phyloP scores from a whole-genome alignment of 202 grass and related monocot species.

The Elaeis oleifera region DNA sequence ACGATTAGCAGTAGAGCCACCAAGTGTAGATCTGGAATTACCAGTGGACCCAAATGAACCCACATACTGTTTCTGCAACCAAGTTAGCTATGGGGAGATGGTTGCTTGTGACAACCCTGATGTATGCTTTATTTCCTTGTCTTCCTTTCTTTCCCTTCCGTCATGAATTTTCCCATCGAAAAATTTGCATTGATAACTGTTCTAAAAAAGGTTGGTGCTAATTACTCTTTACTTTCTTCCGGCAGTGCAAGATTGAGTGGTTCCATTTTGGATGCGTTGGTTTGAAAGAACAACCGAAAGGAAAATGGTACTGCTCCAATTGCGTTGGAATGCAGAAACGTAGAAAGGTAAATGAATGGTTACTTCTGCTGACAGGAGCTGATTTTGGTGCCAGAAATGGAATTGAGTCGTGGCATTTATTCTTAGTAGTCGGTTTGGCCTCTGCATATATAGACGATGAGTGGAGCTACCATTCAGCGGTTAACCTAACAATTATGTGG shows the following conservation, averaged over 20 bases:
- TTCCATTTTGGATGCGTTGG: slow-evolving; percentile 83
- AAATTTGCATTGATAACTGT: not conserved
- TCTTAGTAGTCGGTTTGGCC: too few relatives aligned
- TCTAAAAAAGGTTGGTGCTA: too few relatives aligned
- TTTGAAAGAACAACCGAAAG: slow-evolving; percentile 83
- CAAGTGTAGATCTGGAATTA: slow-evolving; percentile 69
- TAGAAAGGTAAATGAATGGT: slow-evolving; percentile 54
- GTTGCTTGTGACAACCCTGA: slow-evolving; percentile 76
- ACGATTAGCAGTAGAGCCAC: slow-evolving; percentile 40
- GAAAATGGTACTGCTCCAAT: slow-evolving; percentile 84
- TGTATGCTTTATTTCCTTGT: slow-evolving; percentile 25
- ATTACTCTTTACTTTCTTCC: not conserved
- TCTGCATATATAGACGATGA: too few relatives aligned
- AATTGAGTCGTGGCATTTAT: too few relatives aligned
- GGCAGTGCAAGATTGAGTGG: slow-evolving; percentile 98
- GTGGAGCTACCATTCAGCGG: too few relatives aligned
- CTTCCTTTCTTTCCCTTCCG: not conserved
- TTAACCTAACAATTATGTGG: too few relatives aligned
- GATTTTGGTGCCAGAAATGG: too few relatives aligned
- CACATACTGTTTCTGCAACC: slow-evolving; percentile 87
- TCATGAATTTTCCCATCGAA: not conserved
- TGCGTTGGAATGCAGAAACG: slow-evolving; percentile 65
- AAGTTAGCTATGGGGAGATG: slow-evolving; percentile 96
- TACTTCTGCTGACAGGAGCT: not conserved
- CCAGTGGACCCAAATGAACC: slow-evolving; percentile 96